These are phyloP conservation scores for Tothia fuscella DNA, from an alignment of 2,329 filamentous ascomycete species.

Conservation along the genomic window DNA sequence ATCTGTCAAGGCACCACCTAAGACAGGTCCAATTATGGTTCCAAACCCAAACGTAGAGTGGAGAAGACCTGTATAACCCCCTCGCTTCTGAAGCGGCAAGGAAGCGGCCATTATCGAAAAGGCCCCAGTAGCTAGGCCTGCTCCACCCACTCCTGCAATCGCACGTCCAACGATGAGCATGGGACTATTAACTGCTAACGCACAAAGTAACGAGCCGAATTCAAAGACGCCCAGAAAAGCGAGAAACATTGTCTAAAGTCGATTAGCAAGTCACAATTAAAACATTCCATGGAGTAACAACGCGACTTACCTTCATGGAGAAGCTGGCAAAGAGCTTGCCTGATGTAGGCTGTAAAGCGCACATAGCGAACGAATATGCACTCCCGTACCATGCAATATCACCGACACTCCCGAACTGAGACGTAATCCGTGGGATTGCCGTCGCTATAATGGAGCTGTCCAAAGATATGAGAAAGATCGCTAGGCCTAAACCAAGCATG, in stretches of 20 bases:
- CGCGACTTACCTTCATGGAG: constrained; percentile 1
- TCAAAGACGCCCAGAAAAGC: constrained; percentile 40
- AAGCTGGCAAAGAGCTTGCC: constrained; percentile 11
- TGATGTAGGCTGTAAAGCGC: constrained; percentile 4
- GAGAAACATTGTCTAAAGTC: constrained; percentile 1
- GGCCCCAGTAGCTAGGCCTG: constrained; percentile 49
- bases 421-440: constrained; percentile 32
- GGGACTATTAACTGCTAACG: constrained; percentile 42
- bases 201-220: constrained; percentile 47
- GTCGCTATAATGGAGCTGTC: background rate
- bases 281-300: background rate
- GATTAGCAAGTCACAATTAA: background rate
- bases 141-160: constrained; percentile 51
- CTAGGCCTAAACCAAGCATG: background rate
- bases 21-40: constrained; percentile 28
- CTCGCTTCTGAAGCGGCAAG: constrained; percentile 25
- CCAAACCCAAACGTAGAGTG: constrained; percentile 25
- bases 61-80: constrained; percentile 28
- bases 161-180: constrained; percentile 52
- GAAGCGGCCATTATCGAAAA: constrained; percentile 50
- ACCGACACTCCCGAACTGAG: constrained; percentile 6
- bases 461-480: background rate
- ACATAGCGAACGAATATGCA: constrained; percentile 6
- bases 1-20: constrained; percentile 32
- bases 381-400: constrained; percentile 11